Evolutionary conservation across 2,329 filamentous ascomycete genomes (phyloP).

Genomic region (Zalaria obscura): DNA sequence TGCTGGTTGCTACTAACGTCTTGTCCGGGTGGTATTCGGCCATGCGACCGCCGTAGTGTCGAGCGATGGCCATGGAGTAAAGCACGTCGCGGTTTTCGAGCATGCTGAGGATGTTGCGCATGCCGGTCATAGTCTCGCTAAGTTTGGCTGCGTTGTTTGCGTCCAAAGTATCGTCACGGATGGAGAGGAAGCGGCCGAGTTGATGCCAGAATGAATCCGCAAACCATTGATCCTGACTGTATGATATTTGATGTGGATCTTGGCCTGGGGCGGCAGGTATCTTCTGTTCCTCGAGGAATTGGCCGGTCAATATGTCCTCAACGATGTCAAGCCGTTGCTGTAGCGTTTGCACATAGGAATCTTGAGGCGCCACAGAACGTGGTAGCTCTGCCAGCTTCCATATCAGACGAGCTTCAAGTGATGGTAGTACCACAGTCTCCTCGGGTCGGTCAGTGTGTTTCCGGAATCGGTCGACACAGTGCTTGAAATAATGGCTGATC

Average conservation of each 20-base stretch:
- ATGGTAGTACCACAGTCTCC: slow-evolving; percentile 20
- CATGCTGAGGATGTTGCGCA: slow-evolving; percentile 60
- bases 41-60: slow-evolving; percentile 53
- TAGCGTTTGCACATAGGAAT: slow-evolving; percentile 39
- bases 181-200: slow-evolving; percentile 57
- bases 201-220: slow-evolving; percentile 74
- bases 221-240: slow-evolving; percentile 15
- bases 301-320: slow-evolving; percentile 62
- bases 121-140: slow-evolving; percentile 48
- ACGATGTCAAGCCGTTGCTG: slow-evolving; percentile 57
- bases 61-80: slow-evolving; percentile 72
- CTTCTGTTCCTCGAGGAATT: slow-evolving; percentile 50
- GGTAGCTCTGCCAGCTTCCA: slow-evolving; percentile 44
- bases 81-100: slow-evolving; percentile 81
- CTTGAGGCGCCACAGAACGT: slow-evolving; percentile 12
- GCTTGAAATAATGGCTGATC: slow-evolving; percentile 51
- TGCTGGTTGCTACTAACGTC: slow-evolving; percentile 10
- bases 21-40: slow-evolving; percentile 23
- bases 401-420: slow-evolving; percentile 44
- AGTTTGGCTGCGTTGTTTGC: slow-evolving; percentile 28
- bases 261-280: slow-evolving; percentile 28
- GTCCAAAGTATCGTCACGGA: slow-evolving; percentile 37
- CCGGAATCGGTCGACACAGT: slow-evolving; percentile 39
- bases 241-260: slow-evolving; percentile 6
- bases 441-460: slow-evolving; percentile 4